Base-by-base conservation (phyloP, 495 filamentous ascomycete genomes). In the Corynascus novoguineensis region DNA sequence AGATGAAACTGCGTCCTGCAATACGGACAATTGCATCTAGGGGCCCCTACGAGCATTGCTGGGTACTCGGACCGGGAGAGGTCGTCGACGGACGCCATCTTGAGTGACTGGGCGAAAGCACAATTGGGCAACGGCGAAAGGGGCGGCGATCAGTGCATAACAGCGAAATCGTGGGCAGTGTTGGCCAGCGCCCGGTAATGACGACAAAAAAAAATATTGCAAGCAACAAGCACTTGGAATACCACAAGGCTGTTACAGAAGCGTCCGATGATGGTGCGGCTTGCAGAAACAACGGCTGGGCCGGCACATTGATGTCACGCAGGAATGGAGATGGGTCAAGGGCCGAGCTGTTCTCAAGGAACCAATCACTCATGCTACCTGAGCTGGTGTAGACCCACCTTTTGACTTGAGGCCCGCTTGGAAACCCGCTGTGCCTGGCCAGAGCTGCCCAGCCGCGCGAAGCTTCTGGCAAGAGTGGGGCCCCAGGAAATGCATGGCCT, bases 41-140 rank as follows among this genome's bases (percentile, higher is more conserved):
- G 28, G 35, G 32, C 53, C 65, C 89, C 72, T 81, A 98, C 93
- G 87, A 97, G 84, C 81, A 98, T 83, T 27, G 87, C 87, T 68
- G 93, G 92, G 75, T 98, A 98, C 73, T 98, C 93, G 70, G 89
- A 82, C 70, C 92, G 82, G 65, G 89, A 88, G 64, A 96, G 82
- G 63, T 92, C 92, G 41, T 83, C 80, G 73, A 79, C 81, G 58
- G 71, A 40, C 11, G 60, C 55, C 55, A 62, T 62, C 11, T n/a
- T 55, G 48, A 38, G 38, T 1, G 32, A 29, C 27, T n/a, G 27
- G 19, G 50, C n/a, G 21, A 50, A 31, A 35, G 35, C 49, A 25
- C 44, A 50, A 49, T 34, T 21, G 42, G 38, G 35, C 52, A 27
- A 51, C 50, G 59, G 55, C 38, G 37, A 57, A 37, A 17, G 51